Conservation (phyloP, 2,329 filamentous ascomycete species). For the Exophiala sp. region DNA sequence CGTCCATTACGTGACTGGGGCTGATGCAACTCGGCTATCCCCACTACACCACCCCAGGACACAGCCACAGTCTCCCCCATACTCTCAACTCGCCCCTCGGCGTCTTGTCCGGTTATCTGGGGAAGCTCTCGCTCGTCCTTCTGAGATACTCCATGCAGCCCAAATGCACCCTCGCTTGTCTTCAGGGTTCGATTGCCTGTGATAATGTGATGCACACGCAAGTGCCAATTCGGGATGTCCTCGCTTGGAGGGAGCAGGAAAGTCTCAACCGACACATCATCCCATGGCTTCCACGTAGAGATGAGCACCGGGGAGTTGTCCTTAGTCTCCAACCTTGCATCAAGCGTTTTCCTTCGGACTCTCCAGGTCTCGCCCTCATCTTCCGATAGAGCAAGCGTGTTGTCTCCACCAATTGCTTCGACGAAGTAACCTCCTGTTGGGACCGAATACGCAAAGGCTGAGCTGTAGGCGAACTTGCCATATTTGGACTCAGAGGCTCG, state of each 20-base stretch:
- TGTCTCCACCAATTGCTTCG: constrained; percentile 72
- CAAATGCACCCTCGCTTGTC: constrained; percentile 73
- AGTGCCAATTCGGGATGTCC: constrained; percentile 64
- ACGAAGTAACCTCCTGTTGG: constrained; percentile 72
- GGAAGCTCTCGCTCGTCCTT: constrained; percentile 56
- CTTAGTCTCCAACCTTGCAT: constrained; percentile 59
- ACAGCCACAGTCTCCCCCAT: constrained; percentile 40
- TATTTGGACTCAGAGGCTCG: constrained; percentile 80
- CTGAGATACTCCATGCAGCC: constrained; percentile 61
- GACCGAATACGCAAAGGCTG: constrained; percentile 72
- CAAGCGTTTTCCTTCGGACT: constrained; percentile 64
- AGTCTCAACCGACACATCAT: constrained; percentile 64
- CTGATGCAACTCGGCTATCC: constrained; percentile 46
- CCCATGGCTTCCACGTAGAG: constrained; percentile 68
- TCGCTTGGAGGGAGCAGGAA: constrained; percentile 61
- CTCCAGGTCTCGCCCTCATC: constrained; percentile 78
- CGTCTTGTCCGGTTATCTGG: constrained; percentile 35
- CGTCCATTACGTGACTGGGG: constrained; percentile 52
- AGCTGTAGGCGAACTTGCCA: constrained; percentile 73
- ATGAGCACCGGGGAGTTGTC: constrained; percentile 59
- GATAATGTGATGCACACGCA: constrained; percentile 61
- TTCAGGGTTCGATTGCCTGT: constrained; percentile 58
- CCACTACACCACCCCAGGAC: constrained; percentile 50
- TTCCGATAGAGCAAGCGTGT: constrained; percentile 71
- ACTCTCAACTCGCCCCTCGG: constrained; percentile 43